Conservation (phyloP, 306 rosid genomes). For the Fragaria nilgerrensis region DNA sequence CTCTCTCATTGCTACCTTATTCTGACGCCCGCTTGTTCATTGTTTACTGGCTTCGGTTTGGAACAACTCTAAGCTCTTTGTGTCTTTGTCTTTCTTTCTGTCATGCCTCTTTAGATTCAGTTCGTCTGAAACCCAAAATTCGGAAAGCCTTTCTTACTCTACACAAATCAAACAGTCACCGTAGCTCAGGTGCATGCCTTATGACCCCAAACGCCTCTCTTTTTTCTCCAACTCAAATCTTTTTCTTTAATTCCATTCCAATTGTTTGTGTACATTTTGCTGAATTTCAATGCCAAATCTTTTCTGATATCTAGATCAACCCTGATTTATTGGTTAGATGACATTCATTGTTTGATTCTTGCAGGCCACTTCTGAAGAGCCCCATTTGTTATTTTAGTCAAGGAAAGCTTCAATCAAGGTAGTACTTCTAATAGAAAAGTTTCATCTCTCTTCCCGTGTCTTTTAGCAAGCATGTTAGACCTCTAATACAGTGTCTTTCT, state of each 20-base stretch:
- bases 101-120: background rate
- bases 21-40: background rate
- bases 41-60: background rate
- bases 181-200: background rate
- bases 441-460: background rate
- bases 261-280: background rate
- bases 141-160: background rate
- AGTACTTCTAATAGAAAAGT: background rate
- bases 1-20: background rate
- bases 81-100: background rate
- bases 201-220: background rate
- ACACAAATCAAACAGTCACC: background rate
- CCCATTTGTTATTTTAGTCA: background rate
- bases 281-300: background rate
- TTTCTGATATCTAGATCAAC: background rate
- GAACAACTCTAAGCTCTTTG: background rate
- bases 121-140: background rate
- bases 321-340: background rate
- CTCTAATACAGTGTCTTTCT: background rate
- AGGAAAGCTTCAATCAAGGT: background rate
- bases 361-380: conserved; percentile 2
- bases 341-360: conserved; percentile 3
- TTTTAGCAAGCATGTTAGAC: background rate
- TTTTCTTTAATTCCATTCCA: background rate
- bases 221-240: too few species aligned